These are phyloP conservation scores for Diatrype stigma DNA, from an alignment of 2,329 filamentous ascomycete species.

Conservation along the genomic window DNA sequence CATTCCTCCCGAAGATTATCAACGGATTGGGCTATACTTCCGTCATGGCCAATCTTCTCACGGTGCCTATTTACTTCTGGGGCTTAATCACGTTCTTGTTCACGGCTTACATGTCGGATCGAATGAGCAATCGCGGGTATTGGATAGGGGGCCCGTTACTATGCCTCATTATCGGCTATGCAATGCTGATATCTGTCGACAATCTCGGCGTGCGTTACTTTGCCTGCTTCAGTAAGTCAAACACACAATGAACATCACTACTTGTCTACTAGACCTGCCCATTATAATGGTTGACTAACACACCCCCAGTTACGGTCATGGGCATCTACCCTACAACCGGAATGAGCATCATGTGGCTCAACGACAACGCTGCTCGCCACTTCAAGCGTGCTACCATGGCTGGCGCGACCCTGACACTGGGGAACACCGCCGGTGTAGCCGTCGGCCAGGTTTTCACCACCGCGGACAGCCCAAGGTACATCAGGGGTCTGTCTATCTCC, in stretches of 20 bases:
- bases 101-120: constrained; percentile 24
- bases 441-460: constrained; percentile 41
- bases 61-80: constrained; percentile 29
- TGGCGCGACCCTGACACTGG: constrained; percentile 42
- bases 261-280: no score
- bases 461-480: constrained; percentile 24
- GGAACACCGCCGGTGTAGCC: constrained; percentile 44
- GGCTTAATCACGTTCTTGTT: constrained; percentile 20
- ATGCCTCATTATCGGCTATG: constrained; percentile 28
- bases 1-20: constrained; percentile 33
- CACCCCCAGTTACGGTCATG: constrained; percentile 14
- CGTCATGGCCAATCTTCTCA: constrained; percentile 31
- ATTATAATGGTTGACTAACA: neutral
- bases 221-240: constrained; percentile 16
- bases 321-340: constrained; percentile 26
- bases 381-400: constrained; percentile 44
- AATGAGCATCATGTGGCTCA: constrained; percentile 42
- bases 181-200: constrained; percentile 23
- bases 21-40: constrained; percentile 29
- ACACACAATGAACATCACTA: no score
- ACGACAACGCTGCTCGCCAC: constrained; percentile 43
- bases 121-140: constrained; percentile 16
- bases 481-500: constrained; percentile 26
- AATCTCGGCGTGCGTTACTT: constrained; percentile 24
- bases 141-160: constrained; percentile 17